phyloP scores from a whole-genome alignment of 805 yeast species.

The Candida suzukii region DNA sequence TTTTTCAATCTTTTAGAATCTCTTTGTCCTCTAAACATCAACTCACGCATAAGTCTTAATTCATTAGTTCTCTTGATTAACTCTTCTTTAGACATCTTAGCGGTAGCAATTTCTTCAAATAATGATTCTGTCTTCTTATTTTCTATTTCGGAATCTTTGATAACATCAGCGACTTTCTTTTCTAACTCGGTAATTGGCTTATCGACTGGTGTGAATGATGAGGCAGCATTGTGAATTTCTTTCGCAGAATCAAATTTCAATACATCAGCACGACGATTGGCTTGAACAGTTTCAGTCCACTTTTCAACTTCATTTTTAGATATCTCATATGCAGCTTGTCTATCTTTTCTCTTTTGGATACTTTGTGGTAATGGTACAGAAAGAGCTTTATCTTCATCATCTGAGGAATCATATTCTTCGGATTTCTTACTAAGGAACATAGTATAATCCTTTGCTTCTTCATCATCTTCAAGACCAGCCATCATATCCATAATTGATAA shows the following conservation, averaged over 20 bases:
- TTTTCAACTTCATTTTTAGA: constrained; percentile 79
- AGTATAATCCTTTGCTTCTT: constrained; percentile 42
- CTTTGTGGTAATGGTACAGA: constrained; percentile 81
- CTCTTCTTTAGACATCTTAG: constrained; percentile 76
- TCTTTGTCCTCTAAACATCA: constrained; percentile 92
- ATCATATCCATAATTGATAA: constrained; percentile 72
- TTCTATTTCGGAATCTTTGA: constrained; percentile 57
- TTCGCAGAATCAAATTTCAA: constrained; percentile 62
- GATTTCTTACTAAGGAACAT: constrained; percentile 29
- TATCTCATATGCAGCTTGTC: constrained; percentile 85
- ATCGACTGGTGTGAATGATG: constrained; percentile 47
- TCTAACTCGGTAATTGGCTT: constrained; percentile 58
- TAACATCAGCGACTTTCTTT: constrained; percentile 48
- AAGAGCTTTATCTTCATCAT: constrained; percentile 37
- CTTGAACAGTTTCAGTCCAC: constrained; percentile 81
- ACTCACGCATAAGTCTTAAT: constrained; percentile 85
- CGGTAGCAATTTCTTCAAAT: constrained; percentile 80
- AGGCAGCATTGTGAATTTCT: constrained; percentile 37
- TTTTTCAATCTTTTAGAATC: constrained; percentile 88
- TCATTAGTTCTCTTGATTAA: constrained; percentile 70
- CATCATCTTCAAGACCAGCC: constrained; percentile 47
- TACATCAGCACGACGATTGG: constrained; percentile 79
- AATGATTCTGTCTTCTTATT: constrained; percentile 75
- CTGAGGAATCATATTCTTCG: constrained; percentile 16
- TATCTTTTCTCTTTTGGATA: constrained; percentile 76